phyloP scores from a whole-genome alignment of 129 eudicot species.

The Centaurea solstitialis region DNA sequence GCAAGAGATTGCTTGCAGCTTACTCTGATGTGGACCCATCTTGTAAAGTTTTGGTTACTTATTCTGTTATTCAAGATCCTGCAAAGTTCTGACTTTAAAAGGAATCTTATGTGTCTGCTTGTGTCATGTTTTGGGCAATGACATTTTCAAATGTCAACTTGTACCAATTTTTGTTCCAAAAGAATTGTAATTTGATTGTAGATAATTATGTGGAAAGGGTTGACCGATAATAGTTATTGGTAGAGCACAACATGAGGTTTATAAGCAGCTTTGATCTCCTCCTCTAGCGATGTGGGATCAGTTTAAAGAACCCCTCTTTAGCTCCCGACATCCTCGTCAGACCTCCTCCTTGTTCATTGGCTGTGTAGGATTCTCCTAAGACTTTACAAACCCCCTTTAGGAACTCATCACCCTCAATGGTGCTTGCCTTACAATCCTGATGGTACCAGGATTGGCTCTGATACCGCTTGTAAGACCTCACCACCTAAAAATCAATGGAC shows the following conservation, averaged over 20 bases:
- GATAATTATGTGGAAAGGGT: neutral
- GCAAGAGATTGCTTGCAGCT: constrained; percentile 14
- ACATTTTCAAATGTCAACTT: neutral
- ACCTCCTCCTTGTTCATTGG: too few relatives aligned
- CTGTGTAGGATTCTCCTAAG: too few relatives aligned
- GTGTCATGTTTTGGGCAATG: neutral
- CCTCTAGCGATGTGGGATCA: too few relatives aligned
- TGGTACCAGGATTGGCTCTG: too few relatives aligned
- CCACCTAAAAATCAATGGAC: too few relatives aligned
- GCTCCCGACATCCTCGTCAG: too few relatives aligned
- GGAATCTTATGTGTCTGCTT: constrained; percentile 10
- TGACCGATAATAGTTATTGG: neutral
- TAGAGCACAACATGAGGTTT: neutral
- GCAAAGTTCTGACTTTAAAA: too few relatives aligned
- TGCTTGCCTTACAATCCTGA: too few relatives aligned
- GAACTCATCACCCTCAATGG: too few relatives aligned
- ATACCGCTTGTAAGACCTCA: too few relatives aligned
- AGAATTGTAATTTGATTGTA: constrained; percentile 6
- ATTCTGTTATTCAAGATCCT: neutral
- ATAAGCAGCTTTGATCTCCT: neutral
- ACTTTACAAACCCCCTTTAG: too few relatives aligned
- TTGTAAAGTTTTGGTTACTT: neutral
- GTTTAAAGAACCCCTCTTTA: too few relatives aligned
- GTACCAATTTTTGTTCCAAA: neutral
- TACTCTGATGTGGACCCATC: constrained; percentile 2